phyloP scores from a whole-genome alignment of 2,329 filamentous ascomycete species.

The Grosmannia penicillata region DNA sequence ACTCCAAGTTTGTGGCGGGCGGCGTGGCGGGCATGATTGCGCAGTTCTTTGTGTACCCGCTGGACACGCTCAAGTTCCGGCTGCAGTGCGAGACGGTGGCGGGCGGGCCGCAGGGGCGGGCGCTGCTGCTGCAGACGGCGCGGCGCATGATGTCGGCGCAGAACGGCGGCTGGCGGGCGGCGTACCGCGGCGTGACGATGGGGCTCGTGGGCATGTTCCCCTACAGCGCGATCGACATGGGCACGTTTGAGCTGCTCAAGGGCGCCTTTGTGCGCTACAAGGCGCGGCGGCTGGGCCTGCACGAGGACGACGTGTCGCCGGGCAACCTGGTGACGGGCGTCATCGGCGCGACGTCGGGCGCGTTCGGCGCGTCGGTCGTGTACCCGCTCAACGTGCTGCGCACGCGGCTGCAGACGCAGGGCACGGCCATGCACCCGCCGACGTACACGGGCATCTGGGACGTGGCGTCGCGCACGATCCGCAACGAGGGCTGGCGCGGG shows the following conservation, averaged over 20 bases:
- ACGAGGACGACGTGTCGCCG: constrained; percentile 71
- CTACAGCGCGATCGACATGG: constrained; percentile 91
- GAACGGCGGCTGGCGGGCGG: constrained; percentile 56
- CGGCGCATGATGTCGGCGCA: constrained; percentile 49
- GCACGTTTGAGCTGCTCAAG: constrained; percentile 90
- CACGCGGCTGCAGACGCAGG: constrained; percentile 85
- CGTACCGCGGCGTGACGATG: constrained; percentile 88
- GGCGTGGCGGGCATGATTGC: constrained; percentile 88
- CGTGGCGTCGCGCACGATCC: constrained; percentile 69
- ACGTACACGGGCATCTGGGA: constrained; percentile 88
- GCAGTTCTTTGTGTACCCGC: constrained; percentile 90
- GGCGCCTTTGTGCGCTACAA: constrained; percentile 54
- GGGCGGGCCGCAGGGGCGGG: constrained; percentile 70
- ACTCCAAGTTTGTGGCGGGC: constrained; percentile 81
- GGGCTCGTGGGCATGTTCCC: constrained; percentile 94
- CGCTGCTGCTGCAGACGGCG: constrained; percentile 68
- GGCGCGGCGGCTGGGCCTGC: constrained; percentile 51
- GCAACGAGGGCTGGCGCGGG: constrained; percentile 69
- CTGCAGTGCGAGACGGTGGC: constrained; percentile 92
- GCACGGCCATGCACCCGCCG: constrained; percentile 76
- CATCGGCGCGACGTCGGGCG: constrained; percentile 83
- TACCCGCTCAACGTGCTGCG: constrained; percentile 91
- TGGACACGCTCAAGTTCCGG: constrained; percentile 67
- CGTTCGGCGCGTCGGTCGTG: constrained; percentile 82
- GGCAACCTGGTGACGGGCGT: constrained; percentile 74